Conservation (phyloP, 164 flowering plant genomes). For the Dillenia turbinata region DNA sequence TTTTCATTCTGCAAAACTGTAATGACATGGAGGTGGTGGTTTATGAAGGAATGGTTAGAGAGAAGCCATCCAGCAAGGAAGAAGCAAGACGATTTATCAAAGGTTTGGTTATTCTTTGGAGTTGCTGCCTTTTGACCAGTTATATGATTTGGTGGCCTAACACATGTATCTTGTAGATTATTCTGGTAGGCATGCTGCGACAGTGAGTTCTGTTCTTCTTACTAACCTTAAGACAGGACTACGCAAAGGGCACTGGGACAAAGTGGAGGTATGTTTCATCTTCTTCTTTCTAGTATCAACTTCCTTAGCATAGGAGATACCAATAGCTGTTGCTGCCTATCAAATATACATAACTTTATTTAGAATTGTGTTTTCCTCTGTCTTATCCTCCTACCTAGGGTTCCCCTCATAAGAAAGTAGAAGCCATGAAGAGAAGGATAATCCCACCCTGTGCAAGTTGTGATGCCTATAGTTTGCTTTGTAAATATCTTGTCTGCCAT, state of each 20-base stretch:
- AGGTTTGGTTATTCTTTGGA: constrained; percentile 35
- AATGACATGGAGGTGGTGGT: constrained; percentile 87
- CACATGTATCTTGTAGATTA: constrained; percentile 42
- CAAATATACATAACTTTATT: too few relatives aligned
- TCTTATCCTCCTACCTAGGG: too few relatives aligned
- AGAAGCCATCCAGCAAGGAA: constrained; percentile 83
- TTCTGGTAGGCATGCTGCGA: constrained; percentile 71
- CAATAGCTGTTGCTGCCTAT: too few relatives aligned
- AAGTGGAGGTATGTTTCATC: constrained; percentile 60
- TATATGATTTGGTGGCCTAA: constrained; percentile 2
- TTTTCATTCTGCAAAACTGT: constrained; percentile 23
- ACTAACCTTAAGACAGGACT: constrained; percentile 72
- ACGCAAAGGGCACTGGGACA: constrained; percentile 75
- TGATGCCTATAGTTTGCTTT: too few relatives aligned
- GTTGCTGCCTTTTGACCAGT: background rate
- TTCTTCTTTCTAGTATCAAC: background rate
- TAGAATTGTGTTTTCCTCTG: too few relatives aligned
- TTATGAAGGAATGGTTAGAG: constrained; percentile 79
- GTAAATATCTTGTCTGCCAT: too few relatives aligned
- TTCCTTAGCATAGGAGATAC: background rate
- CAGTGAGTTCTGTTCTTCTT: constrained; percentile 77
- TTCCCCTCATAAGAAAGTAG: too few relatives aligned
- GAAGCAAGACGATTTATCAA: constrained; percentile 76
- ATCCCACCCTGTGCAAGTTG: too few relatives aligned
- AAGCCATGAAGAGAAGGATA: too few relatives aligned